Conservation (phyloP, 768 basidiomycete genomes). For the Holtermanniella nyarrowii region DNA sequence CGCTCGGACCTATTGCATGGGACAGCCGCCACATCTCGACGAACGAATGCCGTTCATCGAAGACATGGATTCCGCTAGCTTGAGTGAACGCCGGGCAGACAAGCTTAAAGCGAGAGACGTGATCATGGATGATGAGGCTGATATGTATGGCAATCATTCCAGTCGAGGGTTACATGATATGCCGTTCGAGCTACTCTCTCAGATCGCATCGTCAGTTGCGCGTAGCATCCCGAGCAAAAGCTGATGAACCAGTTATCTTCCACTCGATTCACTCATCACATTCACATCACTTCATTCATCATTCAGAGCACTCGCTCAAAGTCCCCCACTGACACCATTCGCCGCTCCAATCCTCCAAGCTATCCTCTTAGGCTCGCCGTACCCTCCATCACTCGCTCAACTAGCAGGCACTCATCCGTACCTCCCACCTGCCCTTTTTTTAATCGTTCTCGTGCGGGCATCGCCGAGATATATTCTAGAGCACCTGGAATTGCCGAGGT, state of each 20-base stretch:
- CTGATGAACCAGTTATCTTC: slow-evolving; percentile 20
- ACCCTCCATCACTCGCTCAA: slow-evolving; percentile 18
- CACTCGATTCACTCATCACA: slow-evolving; percentile 16
- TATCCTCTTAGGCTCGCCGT: slow-evolving; percentile 17
- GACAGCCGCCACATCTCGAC: too few species aligned
- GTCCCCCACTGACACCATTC: slow-evolving; percentile 20
- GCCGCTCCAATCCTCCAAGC: slow-evolving; percentile 11
- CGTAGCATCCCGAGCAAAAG: too few species aligned
- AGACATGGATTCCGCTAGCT: too few species aligned
- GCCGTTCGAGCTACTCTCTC: slow-evolving; percentile 30
- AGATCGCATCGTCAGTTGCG: slow-evolving; percentile 33
- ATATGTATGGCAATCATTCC: neutral
- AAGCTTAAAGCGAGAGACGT: too few species aligned
- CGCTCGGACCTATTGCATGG: too few species aligned
- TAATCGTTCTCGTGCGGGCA: slow-evolving; percentile 25
- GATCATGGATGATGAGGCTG: too few species aligned
- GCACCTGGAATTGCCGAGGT: slow-evolving; percentile 18
- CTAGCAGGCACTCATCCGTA: slow-evolving; percentile 20
- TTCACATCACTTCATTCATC: slow-evolving; percentile 24
- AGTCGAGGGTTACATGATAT: slow-evolving; percentile 24
- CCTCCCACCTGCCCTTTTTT: slow-evolving; percentile 19
- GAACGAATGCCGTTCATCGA: too few species aligned
- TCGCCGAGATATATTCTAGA: slow-evolving; percentile 36
- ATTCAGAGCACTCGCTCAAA: slow-evolving; percentile 17
- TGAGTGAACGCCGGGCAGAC: too few species aligned